A percentile compares a stretch with the other conserved stretches of the same genome.
Conservation (phyloP, 164 flowering plant genomes). For the Cinnamomum micranthum region DNA sequence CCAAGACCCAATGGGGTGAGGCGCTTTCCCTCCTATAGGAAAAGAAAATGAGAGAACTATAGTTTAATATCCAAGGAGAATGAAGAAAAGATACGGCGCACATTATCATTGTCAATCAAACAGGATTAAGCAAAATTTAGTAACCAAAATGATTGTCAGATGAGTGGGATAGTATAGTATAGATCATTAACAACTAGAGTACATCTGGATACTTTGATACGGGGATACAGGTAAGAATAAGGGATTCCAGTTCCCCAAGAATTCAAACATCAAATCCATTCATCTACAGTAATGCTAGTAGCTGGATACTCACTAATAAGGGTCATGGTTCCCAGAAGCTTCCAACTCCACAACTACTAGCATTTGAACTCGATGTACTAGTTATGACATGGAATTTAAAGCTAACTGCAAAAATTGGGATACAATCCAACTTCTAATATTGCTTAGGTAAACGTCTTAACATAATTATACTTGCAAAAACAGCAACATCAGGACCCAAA, state of each 20-base stretch:
- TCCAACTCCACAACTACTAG: neutral
- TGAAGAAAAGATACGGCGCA: neutral
- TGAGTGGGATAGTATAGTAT: neutral
- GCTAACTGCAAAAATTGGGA: neutral
- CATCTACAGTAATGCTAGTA: neutral
- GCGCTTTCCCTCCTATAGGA: constrained; percentile 73
- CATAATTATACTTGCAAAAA: neutral
- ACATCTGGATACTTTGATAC: neutral
- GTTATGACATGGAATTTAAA: too few species aligned
- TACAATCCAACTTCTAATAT: neutral
- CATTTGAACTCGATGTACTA: neutral
- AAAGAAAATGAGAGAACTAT: neutral
- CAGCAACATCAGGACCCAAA: neutral
- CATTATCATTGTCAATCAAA: neutral
- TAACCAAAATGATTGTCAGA: neutral
- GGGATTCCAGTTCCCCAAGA: neutral
- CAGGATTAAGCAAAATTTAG: neutral
- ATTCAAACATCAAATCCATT: neutral
- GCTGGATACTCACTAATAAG: too few species aligned
- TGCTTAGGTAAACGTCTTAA: neutral
- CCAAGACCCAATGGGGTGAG: constrained; percentile 84
- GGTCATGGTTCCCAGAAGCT: neutral
- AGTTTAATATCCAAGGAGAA: neutral
- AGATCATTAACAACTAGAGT: neutral
- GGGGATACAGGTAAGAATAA: neutral